Base-by-base conservation (phyloP, 768 basidiomycete species). In the Kwoniella heveanensis region DNA sequence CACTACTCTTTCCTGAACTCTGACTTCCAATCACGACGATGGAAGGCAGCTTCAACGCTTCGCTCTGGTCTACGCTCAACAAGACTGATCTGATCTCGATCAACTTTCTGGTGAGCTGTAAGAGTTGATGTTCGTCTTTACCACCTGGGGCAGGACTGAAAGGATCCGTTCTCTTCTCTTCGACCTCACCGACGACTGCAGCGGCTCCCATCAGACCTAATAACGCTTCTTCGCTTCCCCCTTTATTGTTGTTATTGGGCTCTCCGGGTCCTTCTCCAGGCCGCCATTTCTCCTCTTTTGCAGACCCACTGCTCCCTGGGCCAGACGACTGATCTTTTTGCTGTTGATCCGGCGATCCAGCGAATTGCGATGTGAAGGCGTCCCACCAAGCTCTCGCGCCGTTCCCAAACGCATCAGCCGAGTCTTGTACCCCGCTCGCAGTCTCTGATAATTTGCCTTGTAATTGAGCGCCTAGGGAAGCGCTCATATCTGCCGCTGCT, bases 11-110 rank as follows among this genome's bases (percentile, higher is more conserved):
- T 12, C 96, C 96, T 1, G 92, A 94, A 79, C 93, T 96, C 82
- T 99, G 96, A 79, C 92, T 95, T 12, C 96, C 96, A 66, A 99
- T 90, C 51, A 98, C 96, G 47, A 98, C 96, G 65, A 99, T 98
- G 72, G 92, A 95, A 1, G 96, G 96, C 21, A 99, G 83, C 73
- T 93, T 97, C 70, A 99, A 84, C 7, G 88, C 86, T 68, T 97
- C 95, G 67, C 89, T 92, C 80, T 98, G 92, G 80, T 97, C 96
- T 58, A 98, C 94, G 73, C 90, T 89, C 24, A 98, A 83, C n/a
- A 99, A 83, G 85, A 98, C 94, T 65, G 85, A 88, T 60, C 96
- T 83, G 73, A 99, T 96, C 80, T 94, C 94, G 76, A 99, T 99
- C 62, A 99, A 86, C 76, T 95, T 98, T 77, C 85, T 85, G 1